Evolutionary conservation across 31 red algal genomes (phyloP).

Genomic region (Pterothamnion heteromorphum): DNA sequence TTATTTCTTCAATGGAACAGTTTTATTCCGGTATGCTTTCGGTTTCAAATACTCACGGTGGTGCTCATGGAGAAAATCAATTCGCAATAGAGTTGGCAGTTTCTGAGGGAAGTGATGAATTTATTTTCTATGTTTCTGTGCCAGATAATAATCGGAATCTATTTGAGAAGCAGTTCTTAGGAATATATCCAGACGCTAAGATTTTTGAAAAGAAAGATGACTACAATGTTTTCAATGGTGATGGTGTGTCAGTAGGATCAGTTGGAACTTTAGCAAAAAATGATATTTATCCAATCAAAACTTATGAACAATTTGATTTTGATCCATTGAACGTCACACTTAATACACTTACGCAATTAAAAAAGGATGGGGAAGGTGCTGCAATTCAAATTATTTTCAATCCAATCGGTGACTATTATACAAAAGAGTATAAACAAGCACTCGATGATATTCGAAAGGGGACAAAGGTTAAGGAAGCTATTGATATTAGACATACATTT

Average conservation of each 20-base stretch:
- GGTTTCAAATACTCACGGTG: neutral
- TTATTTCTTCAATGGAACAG: neutral
- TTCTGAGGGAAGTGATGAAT: neutral
- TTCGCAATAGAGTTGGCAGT: neutral
- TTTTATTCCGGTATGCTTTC: neutral
- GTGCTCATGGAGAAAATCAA: neutral
- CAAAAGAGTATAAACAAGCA: neutral
- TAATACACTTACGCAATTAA: neutral
- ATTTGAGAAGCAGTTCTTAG: neutral
- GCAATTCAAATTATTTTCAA: neutral
- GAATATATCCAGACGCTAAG: neutral
- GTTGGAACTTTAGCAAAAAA: neutral
- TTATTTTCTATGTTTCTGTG: neutral
- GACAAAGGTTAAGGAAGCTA: neutral
- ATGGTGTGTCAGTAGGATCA: neutral
- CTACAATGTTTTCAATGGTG: constrained; percentile 3
- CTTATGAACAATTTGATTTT: neutral
- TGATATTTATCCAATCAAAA: neutral
- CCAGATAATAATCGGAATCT: neutral
- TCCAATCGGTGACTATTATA: neutral
- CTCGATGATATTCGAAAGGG: neutral
- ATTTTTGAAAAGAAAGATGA: neutral
- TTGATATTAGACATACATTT: neutral
- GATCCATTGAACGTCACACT: neutral
- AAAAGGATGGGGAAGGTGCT: neutral